Conservation (phyloP, 148 eudicot species). For the Euryodendron excelsum region DNA sequence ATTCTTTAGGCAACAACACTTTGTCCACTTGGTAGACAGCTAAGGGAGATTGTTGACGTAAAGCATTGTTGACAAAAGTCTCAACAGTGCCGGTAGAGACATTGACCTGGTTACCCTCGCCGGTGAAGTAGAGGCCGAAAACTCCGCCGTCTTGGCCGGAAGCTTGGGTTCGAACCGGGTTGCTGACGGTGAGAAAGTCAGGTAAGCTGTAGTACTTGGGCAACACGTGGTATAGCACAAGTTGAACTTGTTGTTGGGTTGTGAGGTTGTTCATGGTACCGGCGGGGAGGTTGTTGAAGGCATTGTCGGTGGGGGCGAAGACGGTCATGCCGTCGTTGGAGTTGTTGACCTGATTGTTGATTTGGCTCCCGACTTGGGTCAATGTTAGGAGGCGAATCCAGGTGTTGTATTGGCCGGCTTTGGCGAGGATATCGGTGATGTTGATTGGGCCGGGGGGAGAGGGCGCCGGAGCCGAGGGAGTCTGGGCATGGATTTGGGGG, state of each 20-base stretch:
- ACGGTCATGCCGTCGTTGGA: slow-evolving; percentile 75
- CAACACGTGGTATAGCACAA: slow-evolving; percentile 60
- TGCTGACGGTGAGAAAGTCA: slow-evolving; percentile 53
- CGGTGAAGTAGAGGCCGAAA: slow-evolving; percentile 45
- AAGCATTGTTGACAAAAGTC: slow-evolving; percentile 40
- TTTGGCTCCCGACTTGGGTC: slow-evolving; percentile 54
- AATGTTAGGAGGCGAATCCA: slow-evolving; percentile 51
- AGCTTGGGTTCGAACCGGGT: slow-evolving; percentile 76
- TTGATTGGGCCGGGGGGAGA: slow-evolving; percentile 53
- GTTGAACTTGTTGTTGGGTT: slow-evolving; percentile 56
- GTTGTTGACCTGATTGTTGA: slow-evolving; percentile 60
- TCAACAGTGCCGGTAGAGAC: slow-evolving; percentile 48
- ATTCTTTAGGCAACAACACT: slow-evolving; percentile 54
- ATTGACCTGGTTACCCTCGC: slow-evolving; percentile 48
- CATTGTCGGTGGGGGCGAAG: slow-evolving; percentile 74
- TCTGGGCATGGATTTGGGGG: slow-evolving; percentile 28
- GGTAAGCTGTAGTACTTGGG: slow-evolving; percentile 45
- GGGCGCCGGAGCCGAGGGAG: slow-evolving; percentile 58
- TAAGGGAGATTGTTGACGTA: slow-evolving; percentile 41
- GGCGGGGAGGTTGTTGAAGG: slow-evolving; percentile 65
- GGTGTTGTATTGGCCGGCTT: slow-evolving; percentile 50
- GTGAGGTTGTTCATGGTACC: slow-evolving; percentile 59
- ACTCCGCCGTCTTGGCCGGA: slow-evolving; percentile 42
- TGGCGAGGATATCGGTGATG: slow-evolving; percentile 62
- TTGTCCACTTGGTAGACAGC: slow-evolving; percentile 63